These are phyloP conservation scores for Polyrhizophydium stewartii DNA, from an alignment of 371 early-diverging fungal genomes.

Conservation along the genomic window DNA sequence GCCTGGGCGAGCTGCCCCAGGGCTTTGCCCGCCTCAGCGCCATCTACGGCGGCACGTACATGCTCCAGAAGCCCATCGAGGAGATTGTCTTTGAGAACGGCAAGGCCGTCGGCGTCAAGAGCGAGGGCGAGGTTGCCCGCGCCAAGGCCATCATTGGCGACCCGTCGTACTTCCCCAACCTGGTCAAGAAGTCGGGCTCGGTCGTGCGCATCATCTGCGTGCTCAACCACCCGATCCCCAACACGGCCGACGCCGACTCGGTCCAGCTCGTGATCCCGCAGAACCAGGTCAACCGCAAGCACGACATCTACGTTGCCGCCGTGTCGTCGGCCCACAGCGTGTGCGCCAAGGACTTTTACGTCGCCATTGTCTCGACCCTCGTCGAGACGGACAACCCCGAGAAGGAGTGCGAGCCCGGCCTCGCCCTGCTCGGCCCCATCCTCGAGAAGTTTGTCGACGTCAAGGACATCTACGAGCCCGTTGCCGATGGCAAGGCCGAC, in stretches of 20 bases:
- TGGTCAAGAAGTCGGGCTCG: slow-evolving; percentile 70
- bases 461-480: slow-evolving; percentile 79
- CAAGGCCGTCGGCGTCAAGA: slow-evolving; percentile 81
- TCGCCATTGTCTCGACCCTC: slow-evolving; percentile 94
- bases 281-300: slow-evolving; percentile 85
- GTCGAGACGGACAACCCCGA: slow-evolving; percentile 89
- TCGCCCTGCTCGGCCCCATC: slow-evolving; percentile 86
- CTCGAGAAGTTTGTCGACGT: slow-evolving; percentile 86
- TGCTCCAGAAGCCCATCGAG: slow-evolving; percentile 91
- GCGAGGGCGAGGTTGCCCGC: slow-evolving; percentile 77
- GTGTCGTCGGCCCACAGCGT: slow-evolving; percentile 88
- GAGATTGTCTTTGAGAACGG: slow-evolving; percentile 82
- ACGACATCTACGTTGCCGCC: slow-evolving; percentile 92
- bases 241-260: slow-evolving; percentile 82
- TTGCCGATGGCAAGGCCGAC: slow-evolving; percentile 74
- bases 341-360: slow-evolving; percentile 77
- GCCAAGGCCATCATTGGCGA: slow-evolving; percentile 91
- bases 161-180: slow-evolving; percentile 84
- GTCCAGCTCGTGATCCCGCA: slow-evolving; percentile 96
- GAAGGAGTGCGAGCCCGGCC: slow-evolving; percentile 81
- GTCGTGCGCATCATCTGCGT: slow-evolving; percentile 97
- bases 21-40: slow-evolving; percentile 95
- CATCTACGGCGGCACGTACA: slow-evolving; percentile 97
- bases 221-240: slow-evolving; percentile 88
- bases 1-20: slow-evolving; percentile 99